Evolutionary conservation across 768 basidiomycete genomes (phyloP).

Genomic region (Suillus subaureus): DNA sequence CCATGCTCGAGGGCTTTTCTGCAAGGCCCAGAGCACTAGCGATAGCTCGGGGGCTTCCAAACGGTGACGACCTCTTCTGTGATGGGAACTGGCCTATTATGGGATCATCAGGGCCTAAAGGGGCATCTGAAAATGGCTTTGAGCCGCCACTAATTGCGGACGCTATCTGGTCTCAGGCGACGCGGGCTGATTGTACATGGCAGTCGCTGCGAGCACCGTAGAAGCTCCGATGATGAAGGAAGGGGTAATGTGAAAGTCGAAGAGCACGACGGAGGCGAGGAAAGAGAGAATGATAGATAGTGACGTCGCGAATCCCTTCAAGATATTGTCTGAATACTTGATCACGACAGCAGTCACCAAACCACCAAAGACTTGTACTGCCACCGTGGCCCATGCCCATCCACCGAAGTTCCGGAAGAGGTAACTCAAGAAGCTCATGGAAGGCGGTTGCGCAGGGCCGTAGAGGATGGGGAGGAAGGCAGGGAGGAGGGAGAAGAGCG

Average conservation of each 20-base stretch:
- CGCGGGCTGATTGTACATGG: slow-evolving; percentile 88
- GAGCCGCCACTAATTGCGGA: slow-evolving; percentile 32
- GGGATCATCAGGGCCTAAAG: slow-evolving; percentile 51
- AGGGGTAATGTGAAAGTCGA: slow-evolving; percentile 86
- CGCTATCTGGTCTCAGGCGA: slow-evolving; percentile 37
- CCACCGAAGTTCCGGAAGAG: slow-evolving; percentile 86
- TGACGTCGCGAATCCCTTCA: slow-evolving; percentile 97
- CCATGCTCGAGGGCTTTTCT: slow-evolving; percentile 28
- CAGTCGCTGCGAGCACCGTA: slow-evolving; percentile 87
- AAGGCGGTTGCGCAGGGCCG: slow-evolving; percentile 40
- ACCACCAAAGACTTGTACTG: slow-evolving; percentile 89
- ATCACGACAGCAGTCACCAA: slow-evolving; percentile 94
- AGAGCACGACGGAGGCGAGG: slow-evolving; percentile 88
- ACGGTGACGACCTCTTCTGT: slow-evolving; percentile 48
- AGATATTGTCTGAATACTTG: slow-evolving; percentile 93
- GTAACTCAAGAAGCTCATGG: slow-evolving; percentile 53
- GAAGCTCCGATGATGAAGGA: slow-evolving; percentile 85
- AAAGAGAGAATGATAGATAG: slow-evolving; percentile 94
- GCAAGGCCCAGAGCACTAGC: slow-evolving; percentile 50
- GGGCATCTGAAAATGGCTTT: slow-evolving; percentile 44
- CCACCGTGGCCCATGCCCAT: slow-evolving; percentile 96
- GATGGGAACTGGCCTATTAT: slow-evolving; percentile 60
- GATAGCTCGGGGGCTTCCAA: slow-evolving; percentile 52
- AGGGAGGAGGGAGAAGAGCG: slow-evolving; percentile 87
- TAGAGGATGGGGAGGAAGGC: slow-evolving; percentile 83